Evolutionary conservation across 768 basidiomycete genomes (phyloP), one percentile per base, ranked within the genome.

Genomic region (Crucibulum laeve): DNA sequence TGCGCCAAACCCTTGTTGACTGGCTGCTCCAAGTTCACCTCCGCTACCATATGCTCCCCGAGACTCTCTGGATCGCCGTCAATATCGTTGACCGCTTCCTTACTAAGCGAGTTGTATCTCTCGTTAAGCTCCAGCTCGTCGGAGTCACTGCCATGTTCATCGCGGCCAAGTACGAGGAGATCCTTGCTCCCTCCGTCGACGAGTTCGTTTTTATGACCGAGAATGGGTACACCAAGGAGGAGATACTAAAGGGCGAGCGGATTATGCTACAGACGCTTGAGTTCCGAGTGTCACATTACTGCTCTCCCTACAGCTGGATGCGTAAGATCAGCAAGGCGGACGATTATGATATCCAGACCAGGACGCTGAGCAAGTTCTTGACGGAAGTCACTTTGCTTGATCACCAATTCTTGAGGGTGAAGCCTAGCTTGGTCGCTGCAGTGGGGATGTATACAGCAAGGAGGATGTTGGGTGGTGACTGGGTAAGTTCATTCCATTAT

Each of bases 131-230:
- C 38, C 91, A 95, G 67, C 84, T 99, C 21, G 96, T 99, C 44
- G 96, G 96, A 21, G 89, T 99, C 48, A 96, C 94, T 0, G 95
- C 96, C 38, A 94, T 99, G 88, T 98, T 98, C 73, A 86, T 99
- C 53, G 96, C 96, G 0, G 87, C 92, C 45, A 99, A 99, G 67
- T 99, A 98, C 70, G 96, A 99, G 66, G 96, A 99, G 65, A 97
- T 99, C 57, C 77, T 99, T 45, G 95, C 96, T 0, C 96, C 96
- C 0, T 87, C 85, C 4, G 91, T 94, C 14, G 92, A 96, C n/a
- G 95, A 97, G 64, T 99, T 98, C 55, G 93, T 96, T 48, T 91
- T 79, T 75, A 93, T 99, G 90, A 95, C 95, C 15, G 91, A 98
- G 65, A 88, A 87, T 46, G 92, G 88, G 1, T 98, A 92, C 67